Evolutionary conservation across 345 rosid species (phyloP).

Genomic region (Arabidopsis suecica): DNA sequence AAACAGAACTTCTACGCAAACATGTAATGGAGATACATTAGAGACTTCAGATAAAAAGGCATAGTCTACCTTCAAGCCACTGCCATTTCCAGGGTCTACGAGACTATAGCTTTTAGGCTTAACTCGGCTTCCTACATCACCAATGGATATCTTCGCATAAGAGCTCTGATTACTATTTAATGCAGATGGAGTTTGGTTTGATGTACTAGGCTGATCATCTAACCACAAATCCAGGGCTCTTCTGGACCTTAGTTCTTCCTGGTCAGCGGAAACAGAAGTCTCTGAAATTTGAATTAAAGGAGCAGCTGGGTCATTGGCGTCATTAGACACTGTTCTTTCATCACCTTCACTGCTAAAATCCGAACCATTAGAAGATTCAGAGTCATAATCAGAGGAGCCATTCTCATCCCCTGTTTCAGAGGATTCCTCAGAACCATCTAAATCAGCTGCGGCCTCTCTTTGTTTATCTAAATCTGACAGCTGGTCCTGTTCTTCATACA

Average conservation of each 20-base stretch:
- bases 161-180: slow-evolving; percentile 52
- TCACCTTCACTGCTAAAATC: slow-evolving; percentile 49
- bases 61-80: slow-evolving; percentile 86
- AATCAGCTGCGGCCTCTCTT: slow-evolving; percentile 43
- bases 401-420: slow-evolving; percentile 70
- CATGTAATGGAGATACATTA: slow-evolving; percentile 61
- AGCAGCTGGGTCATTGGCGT: slow-evolving; percentile 49
- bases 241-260: slow-evolving; percentile 66
- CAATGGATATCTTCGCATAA: slow-evolving; percentile 78
- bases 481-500: slow-evolving; percentile 53
- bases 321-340: slow-evolving; percentile 58
- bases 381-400: slow-evolving; percentile 70
- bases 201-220: slow-evolving; percentile 73
- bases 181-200: slow-evolving; percentile 52
- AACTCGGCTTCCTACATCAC: slow-evolving; percentile 69
- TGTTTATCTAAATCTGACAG: slow-evolving; percentile 44
- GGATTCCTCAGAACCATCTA: slow-evolving; percentile 49
- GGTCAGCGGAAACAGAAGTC: slow-evolving; percentile 46
- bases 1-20: slow-evolving; percentile 70
- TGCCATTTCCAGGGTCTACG: slow-evolving; percentile 78
- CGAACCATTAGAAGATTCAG: slow-evolving; percentile 63
- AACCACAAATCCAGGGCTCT: slow-evolving; percentile 85
- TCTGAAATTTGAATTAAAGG: slow-evolving; percentile 86
- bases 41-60: slow-evolving; percentile 78
- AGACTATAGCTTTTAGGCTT: slow-evolving; percentile 74